These are phyloP conservation scores for Geosmithia morbida DNA, from an alignment of 2,329 filamentous ascomycete genomes.

Conservation along the genomic window DNA sequence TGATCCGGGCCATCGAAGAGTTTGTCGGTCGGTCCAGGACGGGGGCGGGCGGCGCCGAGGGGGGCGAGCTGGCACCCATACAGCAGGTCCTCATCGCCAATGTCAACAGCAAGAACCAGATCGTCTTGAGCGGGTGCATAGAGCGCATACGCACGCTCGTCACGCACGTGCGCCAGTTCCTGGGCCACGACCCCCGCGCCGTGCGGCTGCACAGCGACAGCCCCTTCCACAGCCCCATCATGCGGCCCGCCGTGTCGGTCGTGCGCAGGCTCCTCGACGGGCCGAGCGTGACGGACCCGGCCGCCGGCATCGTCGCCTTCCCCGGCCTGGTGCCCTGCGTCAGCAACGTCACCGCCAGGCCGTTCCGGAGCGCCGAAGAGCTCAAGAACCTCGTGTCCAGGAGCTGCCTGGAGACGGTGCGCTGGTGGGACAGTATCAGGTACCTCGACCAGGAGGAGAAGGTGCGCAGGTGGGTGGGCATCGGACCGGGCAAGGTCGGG, in stretches of 20 bases:
- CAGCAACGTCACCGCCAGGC: constrained; percentile 72
- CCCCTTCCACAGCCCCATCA: constrained; percentile 84
- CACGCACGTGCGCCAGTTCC: constrained; percentile 75
- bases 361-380: constrained; percentile 59
- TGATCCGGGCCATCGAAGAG: constrained; percentile 63
- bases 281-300: constrained; percentile 36
- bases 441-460: constrained; percentile 76
- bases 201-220: constrained; percentile 77
- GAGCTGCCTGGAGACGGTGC: constrained; percentile 80
- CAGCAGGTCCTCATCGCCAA: constrained; percentile 86
- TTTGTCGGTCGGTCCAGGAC: constrained; percentile 58
- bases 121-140: constrained; percentile 81
- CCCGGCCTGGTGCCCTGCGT: constrained; percentile 65
- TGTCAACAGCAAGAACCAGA: constrained; percentile 91
- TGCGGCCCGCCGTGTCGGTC: constrained; percentile 67
- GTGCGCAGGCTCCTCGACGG: constrained; percentile 55
- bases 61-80: constrained; percentile 56
- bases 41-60: constrained; percentile 38
- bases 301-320: constrained; percentile 53
- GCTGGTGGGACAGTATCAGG: constrained; percentile 87
- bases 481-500: constrained; percentile 88
- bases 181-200: constrained; percentile 79
- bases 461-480: constrained; percentile 76
- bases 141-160: constrained; percentile 69
- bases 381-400: constrained; percentile 67